Evolutionary conservation across 768 basidiomycete genomes (phyloP).

Genomic region (Podaxis mareebaensis): DNA sequence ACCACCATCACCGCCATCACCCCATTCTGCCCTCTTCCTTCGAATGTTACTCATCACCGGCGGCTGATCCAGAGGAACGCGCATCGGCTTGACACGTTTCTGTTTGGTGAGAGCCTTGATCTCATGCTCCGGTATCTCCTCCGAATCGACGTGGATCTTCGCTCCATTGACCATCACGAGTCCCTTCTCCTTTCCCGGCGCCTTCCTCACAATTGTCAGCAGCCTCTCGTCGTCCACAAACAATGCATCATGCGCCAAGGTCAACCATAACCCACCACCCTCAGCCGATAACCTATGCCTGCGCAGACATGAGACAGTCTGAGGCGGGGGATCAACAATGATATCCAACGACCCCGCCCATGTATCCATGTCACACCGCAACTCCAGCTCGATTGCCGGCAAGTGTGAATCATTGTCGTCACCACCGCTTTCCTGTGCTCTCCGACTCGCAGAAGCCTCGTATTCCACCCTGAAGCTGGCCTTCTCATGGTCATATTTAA

Average conservation of each 20-base stretch:
- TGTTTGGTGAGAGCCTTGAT: constrained; percentile 79
- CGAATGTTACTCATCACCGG: constrained; percentile 75
- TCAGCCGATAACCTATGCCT: constrained; percentile 84
- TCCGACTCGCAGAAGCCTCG: constrained; percentile 59
- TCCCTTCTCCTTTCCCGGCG: constrained; percentile 77
- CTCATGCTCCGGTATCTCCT: constrained; percentile 85
- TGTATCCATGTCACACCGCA: constrained; percentile 89
- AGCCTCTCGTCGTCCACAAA: constrained; percentile 78
- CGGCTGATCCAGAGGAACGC: constrained; percentile 93
- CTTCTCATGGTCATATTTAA: constrained; percentile 88
- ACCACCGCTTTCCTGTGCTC: constrained; percentile 24
- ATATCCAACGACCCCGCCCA: constrained; percentile 86
- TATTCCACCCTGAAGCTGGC: constrained; percentile 83
- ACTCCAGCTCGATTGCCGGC: constrained; percentile 80
- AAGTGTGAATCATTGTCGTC: constrained; percentile 32
- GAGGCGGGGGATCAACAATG: constrained; percentile 91
- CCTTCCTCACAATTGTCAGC: constrained; percentile 71
- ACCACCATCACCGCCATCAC: constrained; percentile 44
- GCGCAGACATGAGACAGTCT: constrained; percentile 76
- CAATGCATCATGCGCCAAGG: constrained; percentile 83
- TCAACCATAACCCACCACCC: constrained; percentile 94
- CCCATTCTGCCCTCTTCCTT: constrained; percentile 72
- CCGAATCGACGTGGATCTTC: constrained; percentile 80
- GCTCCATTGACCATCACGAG: constrained; percentile 88
- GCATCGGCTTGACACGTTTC: constrained; percentile 82